Percentiles rank a stretch among this genome's conserved stretches.
Evolutionary conservation across 768 basidiomycete genomes (phyloP).

Genomic region (Boletus speciosus): DNA sequence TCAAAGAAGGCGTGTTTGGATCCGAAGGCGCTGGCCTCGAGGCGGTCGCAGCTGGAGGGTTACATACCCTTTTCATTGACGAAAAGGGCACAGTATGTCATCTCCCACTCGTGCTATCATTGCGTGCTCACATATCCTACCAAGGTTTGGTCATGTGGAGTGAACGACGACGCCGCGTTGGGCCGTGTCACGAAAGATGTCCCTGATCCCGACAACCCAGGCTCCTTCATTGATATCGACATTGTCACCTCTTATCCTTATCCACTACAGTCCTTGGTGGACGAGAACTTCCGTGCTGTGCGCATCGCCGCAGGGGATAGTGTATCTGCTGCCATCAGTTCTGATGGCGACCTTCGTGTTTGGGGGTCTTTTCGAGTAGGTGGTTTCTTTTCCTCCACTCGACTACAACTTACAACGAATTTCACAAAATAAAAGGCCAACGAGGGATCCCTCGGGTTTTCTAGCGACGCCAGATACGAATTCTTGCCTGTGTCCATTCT

Average conservation of each 20-base stretch:
- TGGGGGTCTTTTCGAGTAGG: constrained; percentile 91
- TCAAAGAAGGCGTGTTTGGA: constrained; percentile 68
- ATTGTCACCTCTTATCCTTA: constrained; percentile 54
- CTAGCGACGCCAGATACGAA: constrained; percentile 62
- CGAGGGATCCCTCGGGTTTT: constrained; percentile 85
- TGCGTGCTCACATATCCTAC: constrained; percentile 3
- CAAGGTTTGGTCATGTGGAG: constrained; percentile 82
- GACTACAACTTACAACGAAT: constrained; percentile 1
- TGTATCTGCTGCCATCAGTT: constrained; percentile 80
- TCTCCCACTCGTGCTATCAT: background rate
- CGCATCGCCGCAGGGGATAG: constrained; percentile 83
- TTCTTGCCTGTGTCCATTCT: constrained; percentile 61
- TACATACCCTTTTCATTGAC: constrained; percentile 87
- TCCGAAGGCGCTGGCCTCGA: constrained; percentile 77
- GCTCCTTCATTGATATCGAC: constrained; percentile 52
- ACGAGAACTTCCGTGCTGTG: constrained; percentile 82
- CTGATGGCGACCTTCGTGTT: constrained; percentile 74
- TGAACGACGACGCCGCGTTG: constrained; percentile 86
- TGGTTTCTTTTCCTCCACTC: constrained; percentile 2
- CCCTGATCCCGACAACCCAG: constrained; percentile 56
- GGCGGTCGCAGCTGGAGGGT: constrained; percentile 74
- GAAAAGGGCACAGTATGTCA: constrained; percentile 81
- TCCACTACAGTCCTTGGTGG: constrained; percentile 63
- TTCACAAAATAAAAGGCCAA: constrained; percentile 45
- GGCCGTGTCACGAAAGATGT: constrained; percentile 70